Evolutionary conservation across 768 basidiomycete species (phyloP), one percentile per base, ranked within the genome.

Genomic region (Phlebiopsis flavidoalba): DNA sequence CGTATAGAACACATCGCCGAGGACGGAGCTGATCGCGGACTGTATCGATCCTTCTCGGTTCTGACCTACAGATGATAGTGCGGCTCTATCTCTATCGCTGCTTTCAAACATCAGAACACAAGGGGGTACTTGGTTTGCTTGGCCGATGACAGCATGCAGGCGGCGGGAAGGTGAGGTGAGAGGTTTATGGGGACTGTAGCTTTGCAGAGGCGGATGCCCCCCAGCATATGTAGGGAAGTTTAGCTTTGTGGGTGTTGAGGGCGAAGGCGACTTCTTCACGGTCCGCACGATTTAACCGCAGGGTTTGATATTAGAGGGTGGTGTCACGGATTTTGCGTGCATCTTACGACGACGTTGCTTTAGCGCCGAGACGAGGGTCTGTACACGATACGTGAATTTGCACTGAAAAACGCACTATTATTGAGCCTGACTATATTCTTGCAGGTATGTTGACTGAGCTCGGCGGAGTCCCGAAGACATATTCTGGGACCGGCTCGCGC

Each of bases 401-500:
- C 1, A 4, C 7, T n/a, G 1, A 24, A 11, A 6, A 31, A 31
- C 26, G 3, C 40, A 12, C 40, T 12, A 10, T 8, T 12, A 43
- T 17, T 43, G 2, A 3, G 7, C 37, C 11, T 43, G 40, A 43
- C 17, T 17, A 10, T 35, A 26, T 22, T 14, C 19, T 17, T 26
- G 35, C 14, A 76, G 74, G 2, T 78, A 77, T 60, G 67, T n/a
- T 74, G 37, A 77, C 74, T 1, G 70, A 73, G 26, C 67, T 70
- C 51, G 75, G 70, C 5, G 70, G 72, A 1, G 73, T 77, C 5
- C n/a, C n/a, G n/a, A n/a, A n/a, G 77, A 78, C 52, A 78, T 78
- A 49, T 78, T 75, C 73, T 78, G 76, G n/a, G 77, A 76, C 77
- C 1, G 75, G 77, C 5, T 77, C 77, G 3, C 77, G 3, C 72